Evolutionary conservation across 192 early-diverging fungal species (phyloP).

Genomic region (Backusella sp.): DNA sequence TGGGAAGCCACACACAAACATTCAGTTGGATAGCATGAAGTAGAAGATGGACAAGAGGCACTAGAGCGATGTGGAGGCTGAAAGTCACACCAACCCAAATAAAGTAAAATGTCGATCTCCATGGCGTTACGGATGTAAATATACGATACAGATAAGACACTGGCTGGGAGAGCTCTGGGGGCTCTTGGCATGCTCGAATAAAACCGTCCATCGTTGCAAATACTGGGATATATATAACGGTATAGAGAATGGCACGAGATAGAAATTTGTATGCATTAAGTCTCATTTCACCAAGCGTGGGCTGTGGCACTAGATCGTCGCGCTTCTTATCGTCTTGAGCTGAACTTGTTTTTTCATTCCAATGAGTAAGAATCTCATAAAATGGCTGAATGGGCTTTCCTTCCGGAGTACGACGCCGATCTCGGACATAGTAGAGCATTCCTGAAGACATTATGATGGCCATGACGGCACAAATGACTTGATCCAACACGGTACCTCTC

Average conservation of each 20-base stretch:
- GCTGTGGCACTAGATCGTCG: neutral
- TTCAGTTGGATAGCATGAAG: neutral
- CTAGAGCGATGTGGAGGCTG: neutral
- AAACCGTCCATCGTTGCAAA: constrained; percentile 12
- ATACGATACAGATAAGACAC: neutral
- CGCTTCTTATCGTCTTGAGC: neutral
- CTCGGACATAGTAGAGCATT: constrained; percentile 1
- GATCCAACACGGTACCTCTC: neutral
- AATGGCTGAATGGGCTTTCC: neutral
- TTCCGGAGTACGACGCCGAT: constrained; percentile 5
- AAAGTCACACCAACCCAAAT: constrained; percentile 6
- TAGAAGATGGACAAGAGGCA: constrained; percentile 8
- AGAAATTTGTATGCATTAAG: neutral
- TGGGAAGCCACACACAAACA: neutral
- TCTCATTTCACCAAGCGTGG: neutral
- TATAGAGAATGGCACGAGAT: neutral
- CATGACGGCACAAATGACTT: constrained; percentile 6
- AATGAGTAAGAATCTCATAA: constrained; percentile 11
- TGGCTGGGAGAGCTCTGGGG: neutral
- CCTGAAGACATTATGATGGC: constrained; percentile 12
- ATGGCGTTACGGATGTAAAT: neutral
- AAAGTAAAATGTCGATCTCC: neutral
- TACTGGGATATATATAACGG: neutral
- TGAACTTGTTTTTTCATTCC: constrained; percentile 1
- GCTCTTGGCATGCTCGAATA: constrained; percentile 5